phyloP scores from a whole-genome alignment of 2,329 filamentous ascomycete genomes.

The Colletotrichum graminicola region DNA sequence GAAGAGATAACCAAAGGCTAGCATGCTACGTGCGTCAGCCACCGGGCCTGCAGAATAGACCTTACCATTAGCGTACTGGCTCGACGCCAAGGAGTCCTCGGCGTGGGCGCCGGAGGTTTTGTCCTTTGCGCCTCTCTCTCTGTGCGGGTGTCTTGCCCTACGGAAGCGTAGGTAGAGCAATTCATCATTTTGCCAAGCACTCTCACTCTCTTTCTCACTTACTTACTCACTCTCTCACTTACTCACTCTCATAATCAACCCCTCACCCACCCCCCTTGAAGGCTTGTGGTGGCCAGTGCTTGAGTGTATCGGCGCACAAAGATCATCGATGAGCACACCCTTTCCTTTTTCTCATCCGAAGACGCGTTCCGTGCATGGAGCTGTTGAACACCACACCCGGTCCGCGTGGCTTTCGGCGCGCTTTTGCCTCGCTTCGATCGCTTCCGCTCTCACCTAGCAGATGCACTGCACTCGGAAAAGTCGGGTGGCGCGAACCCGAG shows the following conservation, averaged over 20 bases:
- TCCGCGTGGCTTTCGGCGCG: conserved; percentile 20
- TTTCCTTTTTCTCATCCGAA: background rate
- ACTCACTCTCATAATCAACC: background rate
- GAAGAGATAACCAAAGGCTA: background rate
- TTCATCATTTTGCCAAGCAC: too few species aligned
- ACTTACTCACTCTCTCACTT: background rate
- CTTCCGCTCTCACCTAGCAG: conserved; percentile 17
- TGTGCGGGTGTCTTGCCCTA: background rate
- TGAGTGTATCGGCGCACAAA: background rate
- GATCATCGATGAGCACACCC: background rate
- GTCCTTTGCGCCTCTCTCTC: conserved; percentile 9
- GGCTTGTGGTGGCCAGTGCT: background rate
- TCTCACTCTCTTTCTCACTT: background rate
- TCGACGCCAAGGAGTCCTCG: conserved; percentile 27
- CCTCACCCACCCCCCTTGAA: background rate
- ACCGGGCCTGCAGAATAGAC: background rate
- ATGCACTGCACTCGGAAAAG: background rate
- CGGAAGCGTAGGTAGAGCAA: too few species aligned
- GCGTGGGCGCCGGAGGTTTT: conserved; percentile 35
- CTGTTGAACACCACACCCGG: background rate
- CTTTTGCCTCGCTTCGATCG: conserved; percentile 22
- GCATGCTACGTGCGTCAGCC: conserved; percentile 32
- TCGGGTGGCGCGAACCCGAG: background rate
- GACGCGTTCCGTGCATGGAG: conserved; percentile 12
- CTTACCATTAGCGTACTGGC: background rate